Evolutionary conservation across 169 alveolate species (phyloP).

Genomic region (Pseudocohnilembus persalinus): DNA sequence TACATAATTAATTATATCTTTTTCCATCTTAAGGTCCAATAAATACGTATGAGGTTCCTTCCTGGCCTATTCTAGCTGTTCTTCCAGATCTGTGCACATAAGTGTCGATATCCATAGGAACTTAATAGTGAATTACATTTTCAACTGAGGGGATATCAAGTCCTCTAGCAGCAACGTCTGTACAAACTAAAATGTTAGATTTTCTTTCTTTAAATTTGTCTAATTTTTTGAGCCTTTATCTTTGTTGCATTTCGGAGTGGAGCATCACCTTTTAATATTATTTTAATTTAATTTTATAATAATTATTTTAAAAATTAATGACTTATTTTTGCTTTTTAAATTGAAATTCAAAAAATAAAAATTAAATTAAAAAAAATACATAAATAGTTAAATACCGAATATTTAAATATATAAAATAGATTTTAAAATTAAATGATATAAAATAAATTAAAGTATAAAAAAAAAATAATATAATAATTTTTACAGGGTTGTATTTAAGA

Average conservation of each 20-base stretch:
- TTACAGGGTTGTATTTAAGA: constrained; percentile 54
- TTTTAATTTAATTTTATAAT: no score
- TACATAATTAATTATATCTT: constrained; percentile 18
- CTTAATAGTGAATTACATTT: constrained; percentile 72
- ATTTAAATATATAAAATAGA: no score
- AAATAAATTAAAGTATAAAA: no score
- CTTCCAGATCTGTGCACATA: constrained; percentile 85
- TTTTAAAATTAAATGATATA: no score
- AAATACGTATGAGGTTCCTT: constrained; percentile 65
- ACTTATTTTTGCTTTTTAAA: no score
- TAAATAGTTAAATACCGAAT: no score
- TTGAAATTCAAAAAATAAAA: no score
- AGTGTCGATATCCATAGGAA: constrained; percentile 76
- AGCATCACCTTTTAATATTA: constrained; percentile 26
- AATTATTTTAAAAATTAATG: no score
- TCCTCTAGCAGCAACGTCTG: constrained; percentile 87
- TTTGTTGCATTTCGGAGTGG: constrained; percentile 75
- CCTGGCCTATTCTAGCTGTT: constrained; percentile 80
- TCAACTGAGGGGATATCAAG: constrained; percentile 77
- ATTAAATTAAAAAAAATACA: no score
- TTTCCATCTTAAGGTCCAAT: constrained; percentile 71
- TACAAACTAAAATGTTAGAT: constrained; percentile 65
- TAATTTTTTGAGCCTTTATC: constrained; percentile 69
- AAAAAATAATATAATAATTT: constrained; percentile 9
- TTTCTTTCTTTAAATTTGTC: constrained; percentile 67